Percentiles rank a stretch among this genome's conserved stretches.
phyloP scores from a whole-genome alignment of 257 asterid genomes.

The Eustoma russellianum region DNA sequence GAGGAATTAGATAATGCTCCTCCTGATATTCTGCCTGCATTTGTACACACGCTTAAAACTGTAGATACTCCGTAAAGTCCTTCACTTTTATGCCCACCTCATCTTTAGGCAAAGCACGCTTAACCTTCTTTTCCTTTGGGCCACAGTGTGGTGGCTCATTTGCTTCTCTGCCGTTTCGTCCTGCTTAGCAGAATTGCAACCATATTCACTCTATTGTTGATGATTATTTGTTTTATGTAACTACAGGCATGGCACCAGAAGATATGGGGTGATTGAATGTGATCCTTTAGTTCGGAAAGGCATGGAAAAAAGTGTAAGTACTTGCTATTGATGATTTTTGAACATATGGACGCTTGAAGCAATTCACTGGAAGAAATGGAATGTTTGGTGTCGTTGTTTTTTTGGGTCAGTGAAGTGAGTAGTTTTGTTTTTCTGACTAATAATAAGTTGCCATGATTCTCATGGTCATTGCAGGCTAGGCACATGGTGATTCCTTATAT shows the following conservation, averaged over 20 bases:
- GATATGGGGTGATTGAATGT: constrained; percentile 93
- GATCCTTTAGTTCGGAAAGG: constrained; percentile 94
- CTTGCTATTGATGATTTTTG: background rate
- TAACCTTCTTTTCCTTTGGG: too few relatives aligned
- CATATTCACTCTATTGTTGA: background rate
- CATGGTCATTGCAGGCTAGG: constrained; percentile 56
- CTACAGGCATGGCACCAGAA: constrained; percentile 58
- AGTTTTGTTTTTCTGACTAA: background rate
- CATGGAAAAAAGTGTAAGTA: constrained; percentile 81
- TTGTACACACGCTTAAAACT: constrained; percentile 62
- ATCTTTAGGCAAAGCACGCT: too few relatives aligned
- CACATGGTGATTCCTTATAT: constrained; percentile 98
- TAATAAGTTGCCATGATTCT: constrained; percentile 3
- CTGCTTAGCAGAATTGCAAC: background rate
- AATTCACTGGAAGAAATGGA: background rate
- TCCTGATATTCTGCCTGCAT: constrained; percentile 93
- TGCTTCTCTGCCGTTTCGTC: background rate
- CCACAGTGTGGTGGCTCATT: background rate
- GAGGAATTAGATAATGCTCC: constrained; percentile 63
- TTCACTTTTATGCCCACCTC: background rate
- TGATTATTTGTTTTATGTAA: background rate
- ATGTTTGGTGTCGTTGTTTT: background rate
- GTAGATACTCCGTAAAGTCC: constrained; percentile 47
- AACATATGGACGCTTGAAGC: background rate
- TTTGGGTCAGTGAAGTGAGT: background rate